Evolutionary conservation across 2,329 filamentous ascomycete genomes (phyloP), one percentile per base, ranked within the genome.

Genomic region (Sordariomycetes sp.): DNA sequence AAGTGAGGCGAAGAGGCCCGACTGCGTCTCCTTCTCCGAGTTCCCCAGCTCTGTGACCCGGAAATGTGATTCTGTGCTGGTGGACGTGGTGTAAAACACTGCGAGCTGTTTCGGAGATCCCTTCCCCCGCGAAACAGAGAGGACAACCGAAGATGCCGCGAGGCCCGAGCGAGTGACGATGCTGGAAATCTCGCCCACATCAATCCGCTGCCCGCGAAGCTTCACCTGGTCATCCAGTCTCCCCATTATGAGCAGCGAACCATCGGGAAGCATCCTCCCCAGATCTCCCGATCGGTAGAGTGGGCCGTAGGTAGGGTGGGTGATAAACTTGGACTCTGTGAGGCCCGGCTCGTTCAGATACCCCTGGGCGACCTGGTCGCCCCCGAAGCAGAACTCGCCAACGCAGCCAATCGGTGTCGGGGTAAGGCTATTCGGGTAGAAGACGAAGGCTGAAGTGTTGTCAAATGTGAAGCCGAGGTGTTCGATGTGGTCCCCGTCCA

Each of bases 341-440:
- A 89, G 71, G 3, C 79, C 76, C 0, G 82, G 78, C 69, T 80
- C 76, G 59, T 86, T 83, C 32, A 94, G 76, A 65, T 93, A 96
- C 1, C 89, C 90, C 46, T 79, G 76, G 50, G 83, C 85, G 5
- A 96, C 83, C 70, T 96, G 91, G 54, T 89, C 82, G 12, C 91
- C 92, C 16, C 90, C 90, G 68, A 96, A 94, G 65, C 89, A 95
- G 7, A 96, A 77, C 68, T 96, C 91, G 12, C 92, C 92, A 18
- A 90, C 75, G 61, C 83, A 87, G 3, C 90, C 90, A 7, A 81
- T 68, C 0, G 89, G 89, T 0, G 91, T 72, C 1, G 83, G 65
- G 0, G 79, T 69, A 4, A 84, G 66, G 2, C 72, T 67, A 4
- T 71, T 71, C 0, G 70, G 70, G 20, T 65, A 67, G 18, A 88